Percentiles rank a stretch among this genome's conserved stretches.
These are phyloP conservation scores for Candida schatavii DNA, from an alignment of 805 yeast genomes.

Conservation along the genomic window DNA sequence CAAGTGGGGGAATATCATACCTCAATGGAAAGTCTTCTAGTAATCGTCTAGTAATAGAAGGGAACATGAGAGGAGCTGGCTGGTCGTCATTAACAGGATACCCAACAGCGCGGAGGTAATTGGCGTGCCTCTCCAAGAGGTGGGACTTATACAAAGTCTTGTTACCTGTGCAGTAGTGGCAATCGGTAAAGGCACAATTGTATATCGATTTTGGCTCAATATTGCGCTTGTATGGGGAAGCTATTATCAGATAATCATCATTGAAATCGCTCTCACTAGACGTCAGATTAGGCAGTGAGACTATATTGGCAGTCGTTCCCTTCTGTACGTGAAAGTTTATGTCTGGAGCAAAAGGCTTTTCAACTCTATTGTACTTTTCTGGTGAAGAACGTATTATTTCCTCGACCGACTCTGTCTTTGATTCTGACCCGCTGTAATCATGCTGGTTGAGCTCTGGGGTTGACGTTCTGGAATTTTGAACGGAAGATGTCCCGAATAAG, in stretches of 20 bases:
- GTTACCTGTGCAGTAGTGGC: conserved; percentile 29
- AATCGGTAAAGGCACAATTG: conserved; percentile 23
- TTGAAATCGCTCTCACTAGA: conserved; percentile 15
- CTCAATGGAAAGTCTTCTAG: conserved; percentile 20
- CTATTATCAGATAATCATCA: conserved; percentile 23
- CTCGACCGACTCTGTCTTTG: too few relatives aligned
- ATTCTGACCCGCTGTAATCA: too few relatives aligned
- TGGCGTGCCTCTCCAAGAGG: conserved; percentile 19
- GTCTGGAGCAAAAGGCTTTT: too few relatives aligned
- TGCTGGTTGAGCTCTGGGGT: too few relatives aligned
- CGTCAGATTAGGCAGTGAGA: too few relatives aligned
- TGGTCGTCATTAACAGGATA: conserved; percentile 19
- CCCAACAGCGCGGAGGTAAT: conserved; percentile 18
- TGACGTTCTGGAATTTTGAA: too few relatives aligned
- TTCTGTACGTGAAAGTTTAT: too few relatives aligned
- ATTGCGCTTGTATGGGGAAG: conserved; percentile 7
- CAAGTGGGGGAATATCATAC: conserved; percentile 20
- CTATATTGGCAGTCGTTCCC: too few relatives aligned
- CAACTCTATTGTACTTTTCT: too few relatives aligned
- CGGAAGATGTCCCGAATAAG: too few relatives aligned
- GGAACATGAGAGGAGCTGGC: background rate
- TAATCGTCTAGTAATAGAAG: conserved; percentile 4
- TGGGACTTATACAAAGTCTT: conserved; percentile 23
- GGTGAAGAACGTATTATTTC: too few relatives aligned
- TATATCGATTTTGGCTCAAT: conserved; percentile 6